Percentiles rank a stretch among this genome's conserved stretches.
Conservation (phyloP, 2,329 filamentous ascomycete species). For the Alternaria novae-zelandiae region DNA sequence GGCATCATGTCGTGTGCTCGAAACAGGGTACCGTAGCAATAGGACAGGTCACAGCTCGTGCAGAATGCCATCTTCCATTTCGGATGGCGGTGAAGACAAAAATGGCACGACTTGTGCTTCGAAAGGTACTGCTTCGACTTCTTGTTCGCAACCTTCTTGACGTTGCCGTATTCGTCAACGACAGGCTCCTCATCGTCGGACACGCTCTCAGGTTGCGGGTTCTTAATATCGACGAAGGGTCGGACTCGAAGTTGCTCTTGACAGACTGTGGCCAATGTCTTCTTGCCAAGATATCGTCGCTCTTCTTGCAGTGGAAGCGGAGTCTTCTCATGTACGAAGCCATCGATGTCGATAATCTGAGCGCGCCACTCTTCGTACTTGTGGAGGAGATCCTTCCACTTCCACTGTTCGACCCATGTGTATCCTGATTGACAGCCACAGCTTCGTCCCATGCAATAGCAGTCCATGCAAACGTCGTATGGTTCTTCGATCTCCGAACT, state of each 20-base stretch:
- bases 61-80: slow-evolving; percentile 87
- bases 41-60: slow-evolving; percentile 74
- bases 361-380: slow-evolving; percentile 85
- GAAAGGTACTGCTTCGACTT: slow-evolving; percentile 58
- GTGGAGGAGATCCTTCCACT: slow-evolving; percentile 76
- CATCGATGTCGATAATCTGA: slow-evolving; percentile 76
- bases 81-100: slow-evolving; percentile 80
- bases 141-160: slow-evolving; percentile 70
- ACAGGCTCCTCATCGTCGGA: slow-evolving; percentile 61
- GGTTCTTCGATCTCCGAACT: slow-evolving; percentile 77
- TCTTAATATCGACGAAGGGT: slow-evolving; percentile 82
- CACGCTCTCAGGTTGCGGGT: slow-evolving; percentile 58
- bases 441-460: slow-evolving; percentile 95
- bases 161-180: slow-evolving; percentile 67
- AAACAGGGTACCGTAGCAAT: slow-evolving; percentile 93
- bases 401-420: slow-evolving; percentile 91
- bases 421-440: slow-evolving; percentile 87
- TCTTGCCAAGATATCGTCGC: slow-evolving; percentile 70
- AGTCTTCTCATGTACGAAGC: slow-evolving; percentile 68
- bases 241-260: slow-evolving; percentile 82
- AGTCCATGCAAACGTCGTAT: slow-evolving; percentile 98
- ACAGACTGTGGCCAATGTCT: slow-evolving; percentile 89
- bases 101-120: slow-evolving; percentile 72
- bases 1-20: slow-evolving; percentile 91
- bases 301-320: slow-evolving; percentile 75